phyloP scores from a whole-genome alignment of 2,329 filamentous ascomycete species.

The Apiospora rasikravindrae region DNA sequence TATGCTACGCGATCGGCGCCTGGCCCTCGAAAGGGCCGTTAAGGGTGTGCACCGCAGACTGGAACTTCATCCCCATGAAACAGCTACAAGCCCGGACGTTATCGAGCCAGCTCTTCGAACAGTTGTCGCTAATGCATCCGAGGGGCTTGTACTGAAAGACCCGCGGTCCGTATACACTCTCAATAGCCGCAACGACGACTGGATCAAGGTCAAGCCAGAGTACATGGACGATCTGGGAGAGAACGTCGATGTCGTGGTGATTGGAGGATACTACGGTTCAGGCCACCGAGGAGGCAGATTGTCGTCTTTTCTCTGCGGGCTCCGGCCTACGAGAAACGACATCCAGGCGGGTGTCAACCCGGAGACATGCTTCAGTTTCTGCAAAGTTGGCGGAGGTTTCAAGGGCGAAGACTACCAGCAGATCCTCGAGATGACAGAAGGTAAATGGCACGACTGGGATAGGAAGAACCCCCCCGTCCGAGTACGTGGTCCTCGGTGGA shows the following conservation, averaged over 20 bases:
- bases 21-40: conserved; percentile 75
- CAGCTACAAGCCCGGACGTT: conserved; percentile 69
- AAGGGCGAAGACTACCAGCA: conserved; percentile 82
- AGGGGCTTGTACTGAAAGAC: conserved; percentile 93
- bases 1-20: conserved; percentile 79
- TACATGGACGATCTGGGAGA: conserved; percentile 98
- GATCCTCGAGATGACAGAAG: conserved; percentile 83
- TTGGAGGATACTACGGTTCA: conserved; percentile 92
- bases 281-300: conserved; percentile 82
- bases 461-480: conserved; percentile 74
- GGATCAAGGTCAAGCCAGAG: conserved; percentile 98
- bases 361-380: conserved; percentile 90
- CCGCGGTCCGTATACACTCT: conserved; percentile 84
- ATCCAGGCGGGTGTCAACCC: conserved; percentile 63
- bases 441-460: conserved; percentile 92
- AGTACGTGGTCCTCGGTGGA: conserved; percentile 82
- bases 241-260: conserved; percentile 84
- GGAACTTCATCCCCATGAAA: conserved; percentile 78
- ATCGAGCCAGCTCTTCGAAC: conserved; percentile 82
- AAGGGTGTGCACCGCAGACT: conserved; percentile 74
- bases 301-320: conserved; percentile 88
- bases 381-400: conserved; percentile 96
- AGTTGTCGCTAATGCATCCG: conserved; percentile 84
- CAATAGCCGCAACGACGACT: conserved; percentile 91
- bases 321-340: conserved; percentile 75